A percentile compares a stretch with the other conserved stretches of the same genome.
Conservation (phyloP, 352 stramenopile genomes). For the Pythium aphanidermatum region DNA sequence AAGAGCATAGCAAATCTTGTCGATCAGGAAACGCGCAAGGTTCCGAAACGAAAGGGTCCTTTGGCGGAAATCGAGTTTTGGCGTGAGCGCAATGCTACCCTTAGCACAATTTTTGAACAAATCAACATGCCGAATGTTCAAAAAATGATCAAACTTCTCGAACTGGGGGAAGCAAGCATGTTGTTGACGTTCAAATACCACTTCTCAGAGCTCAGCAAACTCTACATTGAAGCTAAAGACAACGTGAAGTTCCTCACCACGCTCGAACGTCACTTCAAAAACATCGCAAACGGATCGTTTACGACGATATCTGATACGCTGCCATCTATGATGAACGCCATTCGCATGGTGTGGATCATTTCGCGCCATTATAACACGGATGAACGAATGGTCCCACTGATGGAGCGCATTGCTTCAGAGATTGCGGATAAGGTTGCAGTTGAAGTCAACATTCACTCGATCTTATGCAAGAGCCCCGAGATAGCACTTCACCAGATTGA, state of each 20-base stretch:
- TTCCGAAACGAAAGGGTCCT: conserved; percentile 84
- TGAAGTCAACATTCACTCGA: conserved; percentile 90
- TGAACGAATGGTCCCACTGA: conserved; percentile 93
- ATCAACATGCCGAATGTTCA: conserved; percentile 95
- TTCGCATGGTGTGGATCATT: conserved; percentile 97
- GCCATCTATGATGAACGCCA: conserved; percentile 95
- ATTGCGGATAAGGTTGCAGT: conserved; percentile 91
- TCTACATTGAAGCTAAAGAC: conserved; percentile 95
- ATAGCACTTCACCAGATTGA: conserved; percentile 78
- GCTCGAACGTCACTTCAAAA: conserved; percentile 95
- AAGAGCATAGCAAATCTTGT: conserved; percentile 88
- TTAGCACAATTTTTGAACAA: conserved; percentile 95
- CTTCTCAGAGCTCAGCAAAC: conserved; percentile 92
- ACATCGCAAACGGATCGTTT: conserved; percentile 89
- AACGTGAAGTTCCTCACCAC: conserved; percentile 97
- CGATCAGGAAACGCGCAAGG: conserved; percentile 86
- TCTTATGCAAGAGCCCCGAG: conserved; percentile 79
- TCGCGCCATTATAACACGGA: conserved; percentile 97
- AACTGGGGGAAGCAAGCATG: conserved; percentile 88
- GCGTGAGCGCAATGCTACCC: conserved; percentile 89
- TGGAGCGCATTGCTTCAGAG: conserved; percentile 93
- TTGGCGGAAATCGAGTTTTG: conserved; percentile 96
- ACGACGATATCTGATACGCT: conserved; percentile 90
- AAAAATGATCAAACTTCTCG: conserved; percentile 92
- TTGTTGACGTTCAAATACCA: conserved; percentile 92